Percentiles rank a stretch among this genome's conserved stretches.
These are phyloP conservation scores for Gentiana dahurica DNA, from an alignment of 257 asterid genomes.

Conservation along the genomic window DNA sequence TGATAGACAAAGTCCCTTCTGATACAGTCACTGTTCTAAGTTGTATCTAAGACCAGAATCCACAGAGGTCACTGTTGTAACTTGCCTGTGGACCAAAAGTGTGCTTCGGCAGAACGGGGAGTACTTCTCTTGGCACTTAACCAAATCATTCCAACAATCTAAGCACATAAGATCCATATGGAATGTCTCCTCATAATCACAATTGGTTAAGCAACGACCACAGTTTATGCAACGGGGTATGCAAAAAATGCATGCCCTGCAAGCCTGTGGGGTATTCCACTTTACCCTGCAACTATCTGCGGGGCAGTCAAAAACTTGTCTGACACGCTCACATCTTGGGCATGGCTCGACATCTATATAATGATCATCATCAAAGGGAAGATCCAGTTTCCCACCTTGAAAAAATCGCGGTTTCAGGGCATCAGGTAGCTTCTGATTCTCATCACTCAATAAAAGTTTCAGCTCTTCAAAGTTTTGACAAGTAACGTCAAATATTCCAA, in stretches of 20 bases:
- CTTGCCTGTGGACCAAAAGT: constrained; percentile 17
- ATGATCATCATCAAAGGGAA: constrained; percentile 58
- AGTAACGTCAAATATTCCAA: constrained; percentile 33
- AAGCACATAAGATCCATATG: constrained; percentile 32
- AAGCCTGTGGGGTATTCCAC: constrained; percentile 21
- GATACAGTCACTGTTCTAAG: not conserved
- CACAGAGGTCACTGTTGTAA: constrained; percentile 32
- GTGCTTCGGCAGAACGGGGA: constrained; percentile 14
- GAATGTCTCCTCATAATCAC: constrained; percentile 53
- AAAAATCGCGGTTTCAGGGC: constrained; percentile 34
- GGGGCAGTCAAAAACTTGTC: constrained; percentile 74
- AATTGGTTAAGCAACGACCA: constrained; percentile 59
- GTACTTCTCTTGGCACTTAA: constrained; percentile 21
- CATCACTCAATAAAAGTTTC: constrained; percentile 43
- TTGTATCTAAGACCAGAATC: constrained; percentile 8
- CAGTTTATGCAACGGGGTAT: constrained; percentile 57
- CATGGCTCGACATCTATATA: constrained; percentile 61
- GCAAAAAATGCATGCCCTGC: constrained; percentile 66
- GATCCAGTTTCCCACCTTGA: constrained; percentile 30
- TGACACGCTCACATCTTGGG: constrained; percentile 51
- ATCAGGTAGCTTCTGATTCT: constrained; percentile 17
- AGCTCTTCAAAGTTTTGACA: constrained; percentile 41
- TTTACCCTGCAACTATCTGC: constrained; percentile 39
- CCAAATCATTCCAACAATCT: constrained; percentile 28
- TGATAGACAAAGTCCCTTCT: too few relatives aligned